Base-by-base conservation (phyloP, 352 stramenopile genomes). In the Thraustotheca clavata region DNA sequence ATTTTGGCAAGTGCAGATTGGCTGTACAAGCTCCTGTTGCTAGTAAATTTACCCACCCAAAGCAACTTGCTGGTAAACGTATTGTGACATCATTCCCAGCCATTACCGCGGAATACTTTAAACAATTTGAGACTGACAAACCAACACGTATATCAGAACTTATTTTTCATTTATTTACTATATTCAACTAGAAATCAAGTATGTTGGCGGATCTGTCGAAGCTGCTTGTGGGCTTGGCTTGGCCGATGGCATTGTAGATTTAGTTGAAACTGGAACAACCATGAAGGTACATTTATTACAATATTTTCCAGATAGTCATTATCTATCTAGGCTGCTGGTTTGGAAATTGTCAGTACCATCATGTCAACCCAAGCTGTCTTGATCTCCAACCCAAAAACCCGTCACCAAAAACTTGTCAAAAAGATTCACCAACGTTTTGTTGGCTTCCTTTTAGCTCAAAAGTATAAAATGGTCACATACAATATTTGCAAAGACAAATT, bases 401-500 rank as follows among this genome's bases (percentile, higher is more conserved):
- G 61, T 41, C 75, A 88, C 39, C 70, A 83, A 55, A 78, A 89
- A 47, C 67, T 91, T 57, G 73, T 91, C 32, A 65, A 84, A 50
- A 92, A 89, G 71, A 87, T 96, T 41, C 80, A 92, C 71, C 87
- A 96, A 70, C 91, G 96, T 43, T 97, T 99, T 60, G 73, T 98
- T 52, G 96, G 96, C 40, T 98, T 95, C 76, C 94, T 98, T 62
- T 97, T 94, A n/a, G 93, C 94, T 11, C 96, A 81, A 67, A 97
- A 98, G 75, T 98, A 98, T 79, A 82, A 96, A 40, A 98, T 99
- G 95, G 85, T 99, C 49, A 91, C 94, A 62, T 99, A 99, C 85
- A 99, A 99, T 74, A 87, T 99, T 68, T 71, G 75, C 62, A 79
- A 88, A 62, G 83, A 95, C 14, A 86, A 96, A 67, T 73, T 99